A percentile compares a stretch with the other conserved stretches of the same genome.
phyloP scores from a whole-genome alignment of 116 monocot species.

The Dioscorea cayenensis region DNA sequence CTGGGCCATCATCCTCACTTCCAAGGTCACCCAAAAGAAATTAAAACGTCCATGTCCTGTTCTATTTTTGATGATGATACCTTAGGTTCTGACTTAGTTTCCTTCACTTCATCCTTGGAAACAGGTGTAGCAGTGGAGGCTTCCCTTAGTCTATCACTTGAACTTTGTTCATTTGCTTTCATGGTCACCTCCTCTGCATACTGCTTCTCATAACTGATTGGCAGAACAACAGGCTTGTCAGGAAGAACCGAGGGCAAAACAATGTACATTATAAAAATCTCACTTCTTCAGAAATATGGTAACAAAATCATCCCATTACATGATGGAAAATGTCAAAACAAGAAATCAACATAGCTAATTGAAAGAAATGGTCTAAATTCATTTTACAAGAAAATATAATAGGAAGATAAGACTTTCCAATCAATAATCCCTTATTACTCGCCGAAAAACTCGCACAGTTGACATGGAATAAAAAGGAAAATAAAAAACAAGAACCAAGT shows the following conservation, averaged over 20 bases:
- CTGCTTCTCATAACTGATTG: slow-evolving; percentile 60
- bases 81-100: slow-evolving; percentile 48
- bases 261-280: neutral
- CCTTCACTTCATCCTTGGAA: slow-evolving; percentile 7
- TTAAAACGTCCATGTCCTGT: slow-evolving; percentile 86
- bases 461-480: no score
- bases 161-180: slow-evolving; percentile 31
- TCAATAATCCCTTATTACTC: neutral
- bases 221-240: neutral
- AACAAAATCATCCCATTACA: neutral
- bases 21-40: slow-evolving; percentile 95
- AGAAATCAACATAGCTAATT: no score
- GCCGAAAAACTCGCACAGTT: neutral
- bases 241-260: neutral
- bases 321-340: no score
- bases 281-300: neutral
- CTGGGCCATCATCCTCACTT: slow-evolving; percentile 75
- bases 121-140: slow-evolving; percentile 10
- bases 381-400: neutral
- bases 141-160: slow-evolving; percentile 33
- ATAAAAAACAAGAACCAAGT: no score
- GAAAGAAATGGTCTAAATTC: neutral
- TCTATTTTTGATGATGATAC: slow-evolving; percentile 38
- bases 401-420: neutral
- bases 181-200: slow-evolving; percentile 58